Evolutionary conservation across 140 eudicot species (phyloP), one percentile per base, ranked within the genome.

Genomic region (Oenanthe javanica): DNA sequence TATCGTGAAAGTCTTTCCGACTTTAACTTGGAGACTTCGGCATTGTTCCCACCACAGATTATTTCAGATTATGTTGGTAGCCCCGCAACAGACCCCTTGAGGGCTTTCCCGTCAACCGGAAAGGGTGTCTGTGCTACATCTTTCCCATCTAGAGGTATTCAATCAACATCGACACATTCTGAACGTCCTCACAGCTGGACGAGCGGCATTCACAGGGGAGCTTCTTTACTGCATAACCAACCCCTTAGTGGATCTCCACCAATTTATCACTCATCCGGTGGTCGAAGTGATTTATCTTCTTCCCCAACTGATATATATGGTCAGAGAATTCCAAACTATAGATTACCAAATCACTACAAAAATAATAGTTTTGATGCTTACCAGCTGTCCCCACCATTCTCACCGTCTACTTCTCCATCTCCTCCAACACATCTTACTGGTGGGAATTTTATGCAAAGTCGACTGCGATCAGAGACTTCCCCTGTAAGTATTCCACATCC

Each of bases 121-220:
- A 85, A 46, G 64, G 85, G 81, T 75, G 36, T 45, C 9, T 71
- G 47, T 84, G 83, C 84, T 15, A 82, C 87, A 6, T 89, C 97
- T 4, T 85, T 85, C 57, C 90, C 91, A 7, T 54, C 48, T 19
- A 86, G 91, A 80, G 91, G 87, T 75, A 71, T 57, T 49, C 87
- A 83, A 47, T 49, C 87, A 50, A 74, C 90, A 78, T 81, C 88
- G 25, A 61, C 83, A n/a, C 89, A 94, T 11, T 83, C 72, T 81
- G 92, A 90, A 76, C 98, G 96, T 21, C 99, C 97, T 0, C 97
- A 91, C 83, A 93, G 93, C 88, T 95, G 99, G 99, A 77, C 97
- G 42, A 83, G 97, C 82, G 98, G 97, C 76, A 50, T 86, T 78
- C 87, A 86, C 51, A 79, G 79, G 73, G 91, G 86, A 51, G 49